Base-by-base conservation (phyloP, 2,329 filamentous ascomycete species). In the Stenocarpella maydis region DNA sequence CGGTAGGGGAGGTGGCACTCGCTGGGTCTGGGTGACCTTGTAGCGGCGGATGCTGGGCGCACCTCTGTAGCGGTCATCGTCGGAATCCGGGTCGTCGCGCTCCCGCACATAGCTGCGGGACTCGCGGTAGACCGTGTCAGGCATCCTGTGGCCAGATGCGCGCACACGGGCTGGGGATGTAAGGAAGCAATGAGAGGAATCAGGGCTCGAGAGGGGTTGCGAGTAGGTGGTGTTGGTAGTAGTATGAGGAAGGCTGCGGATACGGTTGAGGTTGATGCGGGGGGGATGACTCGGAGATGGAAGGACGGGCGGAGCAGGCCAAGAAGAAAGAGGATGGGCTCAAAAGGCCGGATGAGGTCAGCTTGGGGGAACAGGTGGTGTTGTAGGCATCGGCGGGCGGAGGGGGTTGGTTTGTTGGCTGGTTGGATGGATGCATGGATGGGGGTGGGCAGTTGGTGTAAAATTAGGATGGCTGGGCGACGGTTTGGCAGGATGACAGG, bases 21-120 rank as follows among this genome's bases (percentile, higher is more conserved):
- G 54, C 12, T 49, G 65, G 52, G 76, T 78, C 14, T 82, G 80
- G 10, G 78, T 77, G 34, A 87, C 84, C 75, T 87, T 87, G 80
- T 87, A 87, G 67, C 85, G 82, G 71, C 82, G 83, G 66, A 87
- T 81, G n/a, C 83, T 86, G 6, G 69, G 54, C 7, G 84, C 82
- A 70, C 78, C 80, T 74, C 79, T 80, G 77, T 82, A 83, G 50
- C 78, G 77, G 61, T 86, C 83, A 67, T 86, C 85, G 71, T 84
- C 82, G 17, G 78, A 81, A 34, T 78, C 76, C 53, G 75, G 76
- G 65, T 75, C 73, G 71, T 79, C 76, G 55, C 75, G 76, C 71
- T 76, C 75, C 72, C 75, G 75, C 68, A 71, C 60, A 71, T 79
- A 79, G 69, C 72, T 72, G 49, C 78, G 78, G 74, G 77, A 72